Evolutionary conservation across 169 alveolate genomes (phyloP), one percentile per base, ranked within the genome.

Genomic region (Plasmodium gaboni): DNA sequence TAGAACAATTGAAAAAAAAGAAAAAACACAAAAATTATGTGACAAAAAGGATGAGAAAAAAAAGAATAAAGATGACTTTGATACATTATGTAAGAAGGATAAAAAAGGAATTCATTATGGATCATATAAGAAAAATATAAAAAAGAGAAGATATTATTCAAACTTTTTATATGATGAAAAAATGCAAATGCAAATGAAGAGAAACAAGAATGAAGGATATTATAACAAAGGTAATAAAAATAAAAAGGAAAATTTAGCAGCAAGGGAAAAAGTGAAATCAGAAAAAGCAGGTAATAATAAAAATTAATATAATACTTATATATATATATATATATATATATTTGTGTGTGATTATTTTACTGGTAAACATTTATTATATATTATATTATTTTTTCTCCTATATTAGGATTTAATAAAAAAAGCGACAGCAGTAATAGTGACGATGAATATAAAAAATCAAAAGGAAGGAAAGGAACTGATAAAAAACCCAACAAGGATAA

Each of bases 81-180:
- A 74, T 15, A 67, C 50, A 74, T 60, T 60, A 50, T 5, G 38
- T 44, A 74, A 67, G 55, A 74, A 74, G 48, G 76, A 78, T 28
- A 78, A 78, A 42, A 78, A 78, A 69, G 76, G 70, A 65, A 76
- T 65, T 48, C 67, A 64, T 69, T 65, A 17, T 55, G 89, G 89
- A 24, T 64, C 89, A 32, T 78, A 78, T 44, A 78, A 78, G 53
- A 78, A 78, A 69, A 78, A 78, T 44, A 28, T 78, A 6, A 78
- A 78, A 51, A 78, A 78, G 24, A 78, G 76, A 42, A 78, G 76
- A 42, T 78, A 78, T 51, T 53, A 50, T 57, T 51, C 89, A 26
- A 78, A 78, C 67, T 28, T 64, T 50, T 63, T 59, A 46, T 22
- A 24, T 42, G 89, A 59, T 7, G 89, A 78, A 28, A 63, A 78